Evolutionary conservation across 495 filamentous ascomycete genomes (phyloP), one percentile per base, ranked within the genome.

Genomic region (Daldinia loculata): DNA sequence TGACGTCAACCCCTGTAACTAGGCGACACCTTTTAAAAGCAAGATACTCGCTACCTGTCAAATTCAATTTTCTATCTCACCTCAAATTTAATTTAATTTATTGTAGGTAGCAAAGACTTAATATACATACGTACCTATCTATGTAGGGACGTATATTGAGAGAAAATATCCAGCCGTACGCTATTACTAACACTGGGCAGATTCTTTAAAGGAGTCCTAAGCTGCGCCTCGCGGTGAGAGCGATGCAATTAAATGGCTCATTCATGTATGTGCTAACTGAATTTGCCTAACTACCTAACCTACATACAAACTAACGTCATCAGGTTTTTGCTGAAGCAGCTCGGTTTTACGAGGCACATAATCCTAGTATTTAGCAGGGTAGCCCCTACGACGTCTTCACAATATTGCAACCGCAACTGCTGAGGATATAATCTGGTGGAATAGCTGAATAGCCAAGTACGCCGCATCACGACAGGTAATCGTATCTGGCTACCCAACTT

Each of bases 1-100:
- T 72, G 70, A 72, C 70, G 70, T 72, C 70, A 72, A 61, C 50
- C 61, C 57, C 61, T 32, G 24, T 67, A 66, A 52, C 27, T 52
- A 29, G n/a, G 14, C 27, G 26, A 41, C 30, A 50, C 24, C 14
- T 15, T 32, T 59, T 64, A 71, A 27, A 65, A 32, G 56, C 67
- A 43, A 66, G 12, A 56, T n/a, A n/a, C n/a, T n/a, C n/a, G n/a
- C n/a, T n/a, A n/a, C n/a, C n/a, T n/a, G n/a, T n/a, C n/a, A n/a
- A n/a, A n/a, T n/a, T n/a, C n/a, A n/a, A n/a, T n/a, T n/a, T n/a
- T n/a, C n/a, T n/a, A n/a, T n/a, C n/a, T 41, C 11, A 12, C n/a
- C 38, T 12, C 11, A 41, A 2, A 41, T 41, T 41, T 3, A 3
- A 41, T 41, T 12, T 41, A 6, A 41, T 41, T 36, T 14, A 43